Evolutionary conservation across 345 rosid genomes (phyloP), one percentile per base, ranked within the genome.

Genomic region (Euphorbia peplus): DNA sequence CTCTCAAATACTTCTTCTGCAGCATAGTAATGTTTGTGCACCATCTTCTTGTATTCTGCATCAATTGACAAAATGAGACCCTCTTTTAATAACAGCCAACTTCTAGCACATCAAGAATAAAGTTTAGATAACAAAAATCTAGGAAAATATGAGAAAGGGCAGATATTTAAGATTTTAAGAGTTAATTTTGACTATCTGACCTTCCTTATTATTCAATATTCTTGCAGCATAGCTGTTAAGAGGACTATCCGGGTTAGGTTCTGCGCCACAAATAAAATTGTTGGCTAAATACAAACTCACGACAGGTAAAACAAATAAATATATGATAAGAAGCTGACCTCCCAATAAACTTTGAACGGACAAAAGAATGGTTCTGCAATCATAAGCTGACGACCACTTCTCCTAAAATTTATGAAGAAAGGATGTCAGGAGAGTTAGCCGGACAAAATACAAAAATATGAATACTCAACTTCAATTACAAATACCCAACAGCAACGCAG

Each of bases 351-450:
- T 75, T 66, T 75, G 79, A 30, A 75, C 41, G 6, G 79, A 75
- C 42, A 70, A 53, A 32, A 75, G 79, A 52, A 70, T 70, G 51
- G 79, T 66, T 65, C 79, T 70, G 61, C 74, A 65, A 65, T 75
- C 79, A 19, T 75, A 75, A 51, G 79, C 79, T 29, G 79, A 75
- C 30, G 79, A 75, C 79, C 79, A 75, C 58, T 70, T 75, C 26
- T 75, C 79, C 79, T 75, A n/a, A 10, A 10, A 59, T 58, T 46
- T 52, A 59, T 8, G 51, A 21, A 53, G 10, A 18, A 11, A 61
- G 51, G 15, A 16, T 22, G 14, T 24, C 12, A 19, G 32, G 9
- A 63, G 66, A 15, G 28, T n/a, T n/a, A n/a, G n/a, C n/a, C 2
- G 11, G 19, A 1, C 18, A 10, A 35, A 51, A 41, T n/a, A 52